phyloP scores from a whole-genome alignment of 2,329 filamentous ascomycete genomes.

The Calonectria montana region DNA sequence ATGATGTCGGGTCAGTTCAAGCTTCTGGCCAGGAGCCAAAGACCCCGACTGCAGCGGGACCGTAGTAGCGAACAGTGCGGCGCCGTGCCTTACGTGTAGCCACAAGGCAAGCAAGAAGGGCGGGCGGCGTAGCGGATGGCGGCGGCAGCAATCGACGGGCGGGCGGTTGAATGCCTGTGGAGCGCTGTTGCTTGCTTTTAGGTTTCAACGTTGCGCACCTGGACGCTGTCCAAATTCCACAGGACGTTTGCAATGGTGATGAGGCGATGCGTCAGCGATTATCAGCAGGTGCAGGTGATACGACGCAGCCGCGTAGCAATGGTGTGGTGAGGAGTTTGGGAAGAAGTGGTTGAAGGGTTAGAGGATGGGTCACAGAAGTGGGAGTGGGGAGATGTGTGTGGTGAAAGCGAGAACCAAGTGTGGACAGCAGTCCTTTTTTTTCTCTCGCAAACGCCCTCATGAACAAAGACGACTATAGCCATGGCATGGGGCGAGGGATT shows the following conservation, averaged over 20 bases:
- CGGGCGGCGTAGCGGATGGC: conserved; percentile 11
- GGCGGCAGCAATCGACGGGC: neutral
- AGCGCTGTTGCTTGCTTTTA: conserved; percentile 17
- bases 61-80: neutral
- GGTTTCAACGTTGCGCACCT: conserved; percentile 11
- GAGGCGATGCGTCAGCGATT: neutral
- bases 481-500: conserved; percentile 17
- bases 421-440: conserved; percentile 3
- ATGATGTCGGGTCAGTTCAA: conserved; percentile 26
- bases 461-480: neutral
- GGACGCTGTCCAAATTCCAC: neutral
- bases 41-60: conserved; percentile 4
- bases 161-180: conserved; percentile 17
- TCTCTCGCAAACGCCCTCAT: conserved; percentile 2
- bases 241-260: neutral
- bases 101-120: conserved; percentile 3
- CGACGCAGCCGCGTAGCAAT: neutral
- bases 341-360: neutral
- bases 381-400: neutral
- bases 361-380: neutral
- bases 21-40: conserved; percentile 22
- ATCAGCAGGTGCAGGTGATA: neutral
- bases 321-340: neutral
- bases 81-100: conserved; percentile 6
- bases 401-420: conserved; percentile 5